Evolutionary conservation across 1,284 basidiomycete species (phyloP).

Genomic region (Tremellales sp.): DNA sequence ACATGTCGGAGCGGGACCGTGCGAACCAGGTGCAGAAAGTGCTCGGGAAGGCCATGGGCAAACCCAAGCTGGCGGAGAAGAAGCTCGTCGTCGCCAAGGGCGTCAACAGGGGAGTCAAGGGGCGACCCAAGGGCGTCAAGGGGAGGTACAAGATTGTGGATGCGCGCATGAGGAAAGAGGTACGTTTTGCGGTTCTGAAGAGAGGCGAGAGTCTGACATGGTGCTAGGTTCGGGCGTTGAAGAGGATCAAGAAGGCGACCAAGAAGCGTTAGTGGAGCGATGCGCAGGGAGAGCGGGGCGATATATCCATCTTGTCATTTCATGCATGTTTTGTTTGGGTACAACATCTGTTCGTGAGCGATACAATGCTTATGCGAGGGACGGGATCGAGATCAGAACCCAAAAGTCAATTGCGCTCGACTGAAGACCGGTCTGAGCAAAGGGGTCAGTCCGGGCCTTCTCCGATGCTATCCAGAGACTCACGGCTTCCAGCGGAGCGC

Average conservation of each 20-base stretch:
- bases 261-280: conserved; percentile 29
- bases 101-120: conserved; percentile 81
- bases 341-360: background rate
- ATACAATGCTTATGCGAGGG: background rate
- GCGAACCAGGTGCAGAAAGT: conserved; percentile 89
- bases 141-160: conserved; percentile 92
- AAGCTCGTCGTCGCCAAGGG: conserved; percentile 93
- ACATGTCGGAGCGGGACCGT: conserved; percentile 92
- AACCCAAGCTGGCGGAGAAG: conserved; percentile 58
- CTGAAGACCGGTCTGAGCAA: conserved; percentile 66
- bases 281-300: background rate
- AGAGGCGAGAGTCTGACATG: background rate
- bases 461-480: conserved; percentile 12
- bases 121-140: conserved; percentile 93
- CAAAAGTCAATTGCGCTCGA: conserved; percentile 82
- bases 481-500: conserved; percentile 81
- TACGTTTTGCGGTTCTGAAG: conserved; percentile 10
- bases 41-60: conserved; percentile 70
- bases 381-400: conserved; percentile 56
- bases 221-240: conserved; percentile 31
- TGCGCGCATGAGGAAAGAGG: conserved; percentile 48
- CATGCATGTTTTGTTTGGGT: background rate
- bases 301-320: background rate
- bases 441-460: background rate
- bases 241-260: conserved; percentile 39